Evolutionary conservation across 1,284 basidiomycete genomes (phyloP), one percentile per base, ranked within the genome.

Genomic region (Ganoderma lucidum): DNA sequence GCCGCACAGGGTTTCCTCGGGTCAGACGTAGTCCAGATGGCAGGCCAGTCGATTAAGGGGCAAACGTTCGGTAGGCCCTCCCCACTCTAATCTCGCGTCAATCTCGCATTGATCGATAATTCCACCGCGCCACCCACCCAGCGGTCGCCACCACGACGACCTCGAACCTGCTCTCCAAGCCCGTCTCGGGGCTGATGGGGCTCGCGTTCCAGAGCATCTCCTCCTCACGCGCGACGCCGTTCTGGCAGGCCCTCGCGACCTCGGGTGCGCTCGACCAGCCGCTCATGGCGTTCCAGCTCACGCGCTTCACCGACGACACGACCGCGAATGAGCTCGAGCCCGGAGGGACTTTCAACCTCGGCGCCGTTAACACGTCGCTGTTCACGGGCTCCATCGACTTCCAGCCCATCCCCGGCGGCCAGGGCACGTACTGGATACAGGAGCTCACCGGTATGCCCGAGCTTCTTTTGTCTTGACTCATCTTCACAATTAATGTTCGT

Each of bases 361-460:
- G 92, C 83, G 75, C 61, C 81, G 82, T 90, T 53, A 93, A 97
- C 79, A 76, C 82, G 0, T 87, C 87, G 3, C 80, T 94, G 10
- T 97, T 89, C 81, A 91, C 89, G 0, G 96, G 96, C 9, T 81
- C 88, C 48, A 92, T 98, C 71, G 93, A 96, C 76, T 97, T 90
- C 76, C 87, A 88, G 64, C 73, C 89, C 73, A 83, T 92, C 66
- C 88, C 92, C 3, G 75, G 79, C 2, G 75, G 81, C 81, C 82
- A 15, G 75, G 90, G 89, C 68, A 69, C 85, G 74, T 58, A 67
- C 58, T 67, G 69, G 69, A 68, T 75, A 6, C 74, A 75, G 66
- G 65, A 75, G 67, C 42, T 77, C 35, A 65, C 64, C 17, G 75
- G 75, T 76, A 44, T 44, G 75, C 39, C 42, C 37, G 30, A 44